phyloP scores from a whole-genome alignment of 2,329 filamentous ascomycete genomes.

The Aureobasidium leucospermi region DNA sequence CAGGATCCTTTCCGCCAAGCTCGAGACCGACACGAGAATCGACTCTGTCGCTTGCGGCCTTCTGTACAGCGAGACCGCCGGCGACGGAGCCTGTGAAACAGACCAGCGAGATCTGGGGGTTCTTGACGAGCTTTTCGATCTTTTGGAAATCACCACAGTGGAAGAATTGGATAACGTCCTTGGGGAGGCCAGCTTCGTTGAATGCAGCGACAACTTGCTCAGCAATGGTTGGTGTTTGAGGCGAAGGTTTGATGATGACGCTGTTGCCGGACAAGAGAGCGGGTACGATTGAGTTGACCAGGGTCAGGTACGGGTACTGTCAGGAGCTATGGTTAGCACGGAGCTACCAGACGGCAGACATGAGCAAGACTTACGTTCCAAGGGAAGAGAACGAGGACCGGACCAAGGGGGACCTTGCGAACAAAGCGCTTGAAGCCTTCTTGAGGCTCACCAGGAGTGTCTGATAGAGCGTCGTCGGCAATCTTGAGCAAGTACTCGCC shows the following conservation, averaged over 20 bases:
- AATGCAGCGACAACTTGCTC: constrained; percentile 78
- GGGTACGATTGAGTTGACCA: constrained; percentile 86
- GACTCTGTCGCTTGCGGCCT: constrained; percentile 74
- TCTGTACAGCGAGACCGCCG: constrained; percentile 77
- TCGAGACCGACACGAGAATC: constrained; percentile 77
- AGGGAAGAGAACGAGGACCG: constrained; percentile 81
- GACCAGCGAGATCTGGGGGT: constrained; percentile 69
- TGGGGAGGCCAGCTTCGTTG: constrained; percentile 68
- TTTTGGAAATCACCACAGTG: constrained; percentile 73
- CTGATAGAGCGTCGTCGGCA: constrained; percentile 67
- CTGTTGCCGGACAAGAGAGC: constrained; percentile 86
- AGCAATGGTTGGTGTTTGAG: constrained; percentile 85
- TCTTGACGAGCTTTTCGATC: constrained; percentile 71
- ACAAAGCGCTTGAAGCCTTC: constrained; percentile 87
- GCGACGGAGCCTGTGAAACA: constrained; percentile 94
- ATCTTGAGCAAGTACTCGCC: constrained; percentile 82
- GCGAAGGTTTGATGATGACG: constrained; percentile 89
- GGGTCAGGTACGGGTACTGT: constrained; percentile 88
- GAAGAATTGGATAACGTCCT: constrained; percentile 83
- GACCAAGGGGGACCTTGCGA: constrained; percentile 78
- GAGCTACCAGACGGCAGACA: not conserved
- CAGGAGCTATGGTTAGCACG: constrained; percentile 1
- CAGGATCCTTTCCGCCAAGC: constrained; percentile 90
- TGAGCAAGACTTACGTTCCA: constrained; percentile 73
- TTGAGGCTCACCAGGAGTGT: constrained; percentile 76